These are phyloP conservation scores for Yarrowia deformans DNA, from an alignment of 805 yeast genomes.

Conservation along the genomic window DNA sequence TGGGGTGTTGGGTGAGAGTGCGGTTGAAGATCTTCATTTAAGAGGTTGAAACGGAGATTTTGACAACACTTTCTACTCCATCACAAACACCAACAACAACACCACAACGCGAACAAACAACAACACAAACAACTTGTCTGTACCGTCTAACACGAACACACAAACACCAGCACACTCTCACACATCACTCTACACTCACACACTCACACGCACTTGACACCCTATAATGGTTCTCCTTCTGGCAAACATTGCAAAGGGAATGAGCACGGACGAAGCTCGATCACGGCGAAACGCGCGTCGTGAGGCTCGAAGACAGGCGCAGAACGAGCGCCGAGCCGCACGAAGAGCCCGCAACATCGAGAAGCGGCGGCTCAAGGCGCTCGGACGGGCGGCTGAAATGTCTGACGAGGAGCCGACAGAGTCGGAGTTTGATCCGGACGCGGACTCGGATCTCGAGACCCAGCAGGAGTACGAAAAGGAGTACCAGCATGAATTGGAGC, in stretches of 20 bases:
- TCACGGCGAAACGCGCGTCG: conserved; percentile 1
- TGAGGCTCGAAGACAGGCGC: neutral
- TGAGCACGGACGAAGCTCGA: conserved; percentile 11
- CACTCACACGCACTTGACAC: neutral
- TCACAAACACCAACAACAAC: too few relatives aligned
- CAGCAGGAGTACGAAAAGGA: conserved; percentile 19
- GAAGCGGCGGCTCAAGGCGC: conserved; percentile 23
- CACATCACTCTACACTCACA: neutral
- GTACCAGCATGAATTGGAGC: conserved; percentile 14
- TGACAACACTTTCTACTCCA: too few relatives aligned
- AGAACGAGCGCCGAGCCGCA: conserved; percentile 13
- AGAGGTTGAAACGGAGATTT: too few relatives aligned
- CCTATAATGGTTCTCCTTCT: neutral
- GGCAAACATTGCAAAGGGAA: neutral
- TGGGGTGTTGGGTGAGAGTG: neutral
- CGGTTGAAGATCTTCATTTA: too few relatives aligned
- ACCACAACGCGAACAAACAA: too few relatives aligned
- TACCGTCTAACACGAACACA: neutral
- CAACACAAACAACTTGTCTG: too few relatives aligned
- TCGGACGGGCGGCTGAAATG: conserved; percentile 8
- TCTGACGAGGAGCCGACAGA: conserved; percentile 13
- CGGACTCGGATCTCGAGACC: conserved; percentile 10
- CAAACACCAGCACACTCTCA: neutral
- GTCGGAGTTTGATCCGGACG: conserved; percentile 27
- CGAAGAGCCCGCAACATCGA: conserved; percentile 9